phyloP scores from a whole-genome alignment of 1,284 basidiomycete genomes.

The Phellopilus nigrolimitatus region DNA sequence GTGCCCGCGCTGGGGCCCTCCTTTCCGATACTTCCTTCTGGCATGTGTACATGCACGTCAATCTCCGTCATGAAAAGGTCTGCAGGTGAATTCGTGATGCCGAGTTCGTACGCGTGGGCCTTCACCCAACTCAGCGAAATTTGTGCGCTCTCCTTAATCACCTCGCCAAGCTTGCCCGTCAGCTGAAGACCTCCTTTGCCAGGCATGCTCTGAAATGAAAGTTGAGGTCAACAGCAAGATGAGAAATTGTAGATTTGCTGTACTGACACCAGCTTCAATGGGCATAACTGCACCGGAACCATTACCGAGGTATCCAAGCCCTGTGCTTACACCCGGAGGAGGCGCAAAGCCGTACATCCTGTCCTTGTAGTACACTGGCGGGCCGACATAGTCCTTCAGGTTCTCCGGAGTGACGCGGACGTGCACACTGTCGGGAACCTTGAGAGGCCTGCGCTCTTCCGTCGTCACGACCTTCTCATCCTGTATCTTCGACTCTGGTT shows the following conservation, averaged over 20 bases:
- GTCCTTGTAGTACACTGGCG: constrained; percentile 94
- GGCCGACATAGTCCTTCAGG: constrained; percentile 94
- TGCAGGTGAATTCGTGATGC: constrained; percentile 69
- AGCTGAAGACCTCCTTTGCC: constrained; percentile 87
- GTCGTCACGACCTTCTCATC: constrained; percentile 65
- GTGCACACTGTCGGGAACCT: constrained; percentile 76
- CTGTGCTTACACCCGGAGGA: constrained; percentile 91
- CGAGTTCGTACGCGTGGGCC: constrained; percentile 82
- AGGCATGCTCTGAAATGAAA: constrained; percentile 76
- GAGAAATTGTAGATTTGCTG: neutral
- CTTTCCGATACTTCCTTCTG: constrained; percentile 95
- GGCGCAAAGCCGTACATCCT: constrained; percentile 80
- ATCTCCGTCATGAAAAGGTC: constrained; percentile 80
- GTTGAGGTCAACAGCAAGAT: constrained; percentile 14
- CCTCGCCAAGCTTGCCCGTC: constrained; percentile 96
- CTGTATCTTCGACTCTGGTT: constrained; percentile 28
- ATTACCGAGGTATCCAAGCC: constrained; percentile 93
- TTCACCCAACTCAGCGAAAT: constrained; percentile 95
- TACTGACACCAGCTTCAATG: constrained; percentile 83
- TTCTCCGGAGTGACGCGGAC: constrained; percentile 84
- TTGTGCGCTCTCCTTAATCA: constrained; percentile 94
- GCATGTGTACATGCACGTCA: constrained; percentile 94
- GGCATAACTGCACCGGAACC: constrained; percentile 97
- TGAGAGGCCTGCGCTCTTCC: constrained; percentile 73
- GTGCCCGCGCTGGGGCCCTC: constrained; percentile 97